These are phyloP conservation scores for Collybiopsis luxurians DNA, from an alignment of 768 basidiomycete genomes.

Conservation along the genomic window DNA sequence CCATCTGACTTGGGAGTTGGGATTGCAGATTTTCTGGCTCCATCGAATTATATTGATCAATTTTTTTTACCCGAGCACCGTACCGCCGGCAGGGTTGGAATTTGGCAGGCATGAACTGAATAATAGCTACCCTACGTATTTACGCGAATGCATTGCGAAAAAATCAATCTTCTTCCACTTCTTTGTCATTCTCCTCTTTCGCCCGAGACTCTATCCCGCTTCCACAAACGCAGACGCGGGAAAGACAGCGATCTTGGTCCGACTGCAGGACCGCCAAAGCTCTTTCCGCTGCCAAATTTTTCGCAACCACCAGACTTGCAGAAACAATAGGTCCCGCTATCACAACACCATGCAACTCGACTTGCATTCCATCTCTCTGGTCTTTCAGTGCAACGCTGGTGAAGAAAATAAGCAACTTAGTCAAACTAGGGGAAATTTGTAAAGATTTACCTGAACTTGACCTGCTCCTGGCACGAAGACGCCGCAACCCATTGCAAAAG, in stretches of 20 bases:
- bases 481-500: slow-evolving; percentile 65
- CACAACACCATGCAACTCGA: slow-evolving; percentile 55
- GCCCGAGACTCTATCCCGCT: neutral
- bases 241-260: slow-evolving; percentile 41
- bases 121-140: too few relatives aligned
- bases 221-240: slow-evolving; percentile 40
- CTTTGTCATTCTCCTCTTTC: too few relatives aligned
- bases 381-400: slow-evolving; percentile 10
- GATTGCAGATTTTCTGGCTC: too few relatives aligned
- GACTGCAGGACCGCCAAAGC: slow-evolving; percentile 50
- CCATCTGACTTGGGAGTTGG: too few relatives aligned
- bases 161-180: too few relatives aligned
- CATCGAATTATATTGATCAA: too few relatives aligned
- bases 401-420: neutral
- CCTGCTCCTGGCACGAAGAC: slow-evolving; percentile 49
- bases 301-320: slow-evolving; percentile 56
- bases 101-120: too few relatives aligned
- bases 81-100: too few relatives aligned
- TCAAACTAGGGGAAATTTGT: neutral
- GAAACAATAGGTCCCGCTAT: slow-evolving; percentile 64
- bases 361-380: slow-evolving; percentile 44
- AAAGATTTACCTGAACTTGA: slow-evolving; percentile 37
- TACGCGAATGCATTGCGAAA: too few relatives aligned
- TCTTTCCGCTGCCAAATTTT: slow-evolving; percentile 63
- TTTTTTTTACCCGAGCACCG: too few relatives aligned